Conservation (phyloP, 495 filamentous ascomycete genomes). For the Cryomyces minteri region DNA sequence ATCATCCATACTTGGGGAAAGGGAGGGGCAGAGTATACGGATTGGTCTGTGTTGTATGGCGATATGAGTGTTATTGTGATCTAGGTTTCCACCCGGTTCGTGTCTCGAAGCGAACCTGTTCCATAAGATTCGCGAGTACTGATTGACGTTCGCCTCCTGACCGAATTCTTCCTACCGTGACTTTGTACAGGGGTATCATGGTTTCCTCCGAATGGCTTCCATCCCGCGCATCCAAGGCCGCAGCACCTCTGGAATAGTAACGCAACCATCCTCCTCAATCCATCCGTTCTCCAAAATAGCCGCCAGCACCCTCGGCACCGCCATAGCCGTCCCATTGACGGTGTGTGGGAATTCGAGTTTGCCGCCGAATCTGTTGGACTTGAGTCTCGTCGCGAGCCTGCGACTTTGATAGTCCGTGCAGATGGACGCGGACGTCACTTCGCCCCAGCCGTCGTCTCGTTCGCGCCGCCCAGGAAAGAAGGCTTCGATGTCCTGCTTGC, state of each 20-base stretch:
- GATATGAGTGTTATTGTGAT: too few relatives aligned
- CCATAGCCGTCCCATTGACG: slow-evolving; percentile 85
- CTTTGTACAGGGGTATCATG: too few relatives aligned
- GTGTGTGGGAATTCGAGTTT: slow-evolving; percentile 42
- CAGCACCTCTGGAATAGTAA: slow-evolving; percentile 59
- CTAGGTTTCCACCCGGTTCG: too few relatives aligned
- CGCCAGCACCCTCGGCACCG: slow-evolving; percentile 75
- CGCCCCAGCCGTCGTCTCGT: slow-evolving; percentile 72
- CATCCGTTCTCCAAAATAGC: slow-evolving; percentile 90
- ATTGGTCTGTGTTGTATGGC: too few relatives aligned
- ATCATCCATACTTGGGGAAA: too few relatives aligned
- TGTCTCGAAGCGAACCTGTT: too few relatives aligned
- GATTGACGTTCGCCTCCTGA: too few relatives aligned
- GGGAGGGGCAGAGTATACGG: too few relatives aligned
- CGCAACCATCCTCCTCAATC: slow-evolving; percentile 42
- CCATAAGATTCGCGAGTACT: too few relatives aligned
- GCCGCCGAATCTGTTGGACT: slow-evolving; percentile 27
- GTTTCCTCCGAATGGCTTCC: too few relatives aligned
- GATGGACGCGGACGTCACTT: slow-evolving; percentile 76
- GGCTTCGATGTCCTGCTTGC: slow-evolving; percentile 87
- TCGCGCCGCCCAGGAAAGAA: slow-evolving; percentile 70
- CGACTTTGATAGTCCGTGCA: slow-evolving; percentile 92
- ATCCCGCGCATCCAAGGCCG: slow-evolving; percentile 42
- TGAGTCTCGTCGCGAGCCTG: slow-evolving; percentile 54
- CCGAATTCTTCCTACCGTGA: too few relatives aligned